Percentiles rank a stretch among this genome's conserved stretches.
phyloP scores from a whole-genome alignment of 2,329 filamentous ascomycete genomes.

The Bipolaris victoriae region DNA sequence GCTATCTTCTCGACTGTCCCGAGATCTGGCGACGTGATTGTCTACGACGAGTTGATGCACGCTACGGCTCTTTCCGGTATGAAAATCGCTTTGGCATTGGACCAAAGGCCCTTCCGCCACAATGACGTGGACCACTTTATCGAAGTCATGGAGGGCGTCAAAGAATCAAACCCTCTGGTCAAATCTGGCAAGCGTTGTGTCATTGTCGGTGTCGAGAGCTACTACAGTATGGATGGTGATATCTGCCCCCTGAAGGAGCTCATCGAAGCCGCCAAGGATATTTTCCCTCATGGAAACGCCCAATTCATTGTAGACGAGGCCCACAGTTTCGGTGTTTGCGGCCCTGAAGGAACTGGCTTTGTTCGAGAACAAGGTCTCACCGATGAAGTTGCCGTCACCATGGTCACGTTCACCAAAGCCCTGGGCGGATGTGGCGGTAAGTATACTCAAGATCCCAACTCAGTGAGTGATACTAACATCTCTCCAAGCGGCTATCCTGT shows the following conservation, averaged over 20 bases:
- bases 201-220: constrained; percentile 35
- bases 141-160: constrained; percentile 48
- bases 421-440: constrained; percentile 35
- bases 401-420: constrained; percentile 39
- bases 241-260: constrained; percentile 68
- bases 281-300: constrained; percentile 64
- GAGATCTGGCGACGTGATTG: constrained; percentile 68
- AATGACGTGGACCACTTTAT: constrained; percentile 53
- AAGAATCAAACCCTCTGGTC: constrained; percentile 19
- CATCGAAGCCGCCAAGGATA: constrained; percentile 60
- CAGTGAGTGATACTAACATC: neutral
- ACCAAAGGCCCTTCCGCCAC: constrained; percentile 60
- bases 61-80: constrained; percentile 79
- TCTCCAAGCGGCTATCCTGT: constrained; percentile 20
- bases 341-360: constrained; percentile 61
- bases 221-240: constrained; percentile 83
- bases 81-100: constrained; percentile 63
- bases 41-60: constrained; percentile 77
- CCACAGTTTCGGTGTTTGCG: constrained; percentile 68
- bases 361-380: constrained; percentile 49
- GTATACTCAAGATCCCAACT: neutral
- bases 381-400: constrained; percentile 32
- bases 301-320: constrained; percentile 71
- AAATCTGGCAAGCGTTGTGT: constrained; percentile 40
- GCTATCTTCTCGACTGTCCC: constrained; percentile 47